Percentiles rank a stretch among this genome's conserved stretches.
Conservation (phyloP, 2,329 filamentous ascomycete species). For the Microdochium paspali region DNA sequence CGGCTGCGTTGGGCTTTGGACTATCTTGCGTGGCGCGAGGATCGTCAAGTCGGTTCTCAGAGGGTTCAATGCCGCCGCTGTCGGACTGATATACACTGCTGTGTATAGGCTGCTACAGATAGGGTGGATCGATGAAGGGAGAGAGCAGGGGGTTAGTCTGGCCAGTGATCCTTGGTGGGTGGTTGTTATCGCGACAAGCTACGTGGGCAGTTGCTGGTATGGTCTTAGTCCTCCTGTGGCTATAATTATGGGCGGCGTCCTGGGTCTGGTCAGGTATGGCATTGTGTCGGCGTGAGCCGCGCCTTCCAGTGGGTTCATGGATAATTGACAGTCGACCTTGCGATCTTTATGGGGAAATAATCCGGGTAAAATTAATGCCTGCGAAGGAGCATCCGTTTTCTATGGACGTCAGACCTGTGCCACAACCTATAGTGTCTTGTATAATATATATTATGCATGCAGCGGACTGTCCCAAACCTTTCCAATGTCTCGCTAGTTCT, state of each 20-base stretch:
- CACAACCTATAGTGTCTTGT: too few species aligned
- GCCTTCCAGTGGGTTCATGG: not conserved
- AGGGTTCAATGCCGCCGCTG: slow-evolving; percentile 50
- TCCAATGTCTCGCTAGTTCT: too few species aligned
- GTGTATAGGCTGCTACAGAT: slow-evolving; percentile 56
- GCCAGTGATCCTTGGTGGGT: slow-evolving; percentile 55
- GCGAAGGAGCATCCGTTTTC: too few species aligned
- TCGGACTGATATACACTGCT: slow-evolving; percentile 54
- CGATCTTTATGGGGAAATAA: too few species aligned
- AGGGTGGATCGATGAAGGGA: slow-evolving; percentile 43
- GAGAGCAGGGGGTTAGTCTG: slow-evolving; percentile 39
- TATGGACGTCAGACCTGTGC: too few species aligned
- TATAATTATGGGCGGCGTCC: slow-evolving; percentile 21
- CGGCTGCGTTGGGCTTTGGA: slow-evolving; percentile 47
- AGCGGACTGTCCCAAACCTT: too few species aligned
- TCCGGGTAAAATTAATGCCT: too few species aligned
- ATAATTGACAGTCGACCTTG: too few species aligned
- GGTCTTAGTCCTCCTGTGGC: slow-evolving; percentile 19
- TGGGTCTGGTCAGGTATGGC: slow-evolving; percentile 18
- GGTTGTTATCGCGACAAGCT: slow-evolving; percentile 39
- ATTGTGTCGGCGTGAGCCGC: slow-evolving; percentile 1
- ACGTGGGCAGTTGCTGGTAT: slow-evolving; percentile 22
- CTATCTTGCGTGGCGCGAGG: slow-evolving; percentile 30
- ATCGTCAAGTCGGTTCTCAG: slow-evolving; percentile 39
- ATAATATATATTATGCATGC: too few species aligned